Percentiles rank a stretch among this genome's conserved stretches.
Conservation (phyloP, 75 land plant genomes). For the Pinus albicaulis region DNA sequence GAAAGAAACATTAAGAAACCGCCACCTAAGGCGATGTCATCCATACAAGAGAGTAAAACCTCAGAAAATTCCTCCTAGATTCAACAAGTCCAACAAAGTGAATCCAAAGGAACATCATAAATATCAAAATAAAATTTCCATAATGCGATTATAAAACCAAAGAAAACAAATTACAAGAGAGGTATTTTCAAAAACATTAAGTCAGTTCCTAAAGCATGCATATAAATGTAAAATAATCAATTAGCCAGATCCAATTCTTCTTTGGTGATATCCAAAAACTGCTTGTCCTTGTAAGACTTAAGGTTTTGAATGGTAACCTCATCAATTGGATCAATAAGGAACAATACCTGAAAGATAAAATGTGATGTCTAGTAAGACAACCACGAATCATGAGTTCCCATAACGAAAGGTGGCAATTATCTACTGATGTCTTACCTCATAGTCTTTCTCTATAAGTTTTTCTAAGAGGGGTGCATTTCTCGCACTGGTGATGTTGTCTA, state of each 20-base stretch:
- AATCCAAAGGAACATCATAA: neutral
- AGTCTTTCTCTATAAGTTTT: conserved; percentile 67
- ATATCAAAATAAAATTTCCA: neutral
- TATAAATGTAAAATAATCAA: neutral
- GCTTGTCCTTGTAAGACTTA: conserved; percentile 85
- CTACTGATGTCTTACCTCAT: conserved; percentile 53
- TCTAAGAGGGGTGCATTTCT: conserved; percentile 92
- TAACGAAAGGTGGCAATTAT: neutral
- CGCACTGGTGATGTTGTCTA: conserved; percentile 89
- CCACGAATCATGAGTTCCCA: neutral
- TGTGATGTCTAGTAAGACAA: neutral
- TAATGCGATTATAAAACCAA: neutral
- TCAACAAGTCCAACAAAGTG: neutral
- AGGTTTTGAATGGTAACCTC: conserved; percentile 80
- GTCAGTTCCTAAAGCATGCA: neutral
- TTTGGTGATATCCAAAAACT: conserved; percentile 96
- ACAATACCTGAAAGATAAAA: conserved; percentile 60
- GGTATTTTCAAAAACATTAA: neutral
- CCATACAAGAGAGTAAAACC: neutral
- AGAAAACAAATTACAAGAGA: neutral
- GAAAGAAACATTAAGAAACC: neutral
- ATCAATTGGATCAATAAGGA: conserved; percentile 91
- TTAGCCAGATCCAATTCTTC: conserved; percentile 92
- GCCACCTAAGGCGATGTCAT: neutral
- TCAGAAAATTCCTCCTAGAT: neutral